These are phyloP conservation scores for Prunus davidiana DNA, from an alignment of 306 rosid species.

Conservation along the genomic window DNA sequence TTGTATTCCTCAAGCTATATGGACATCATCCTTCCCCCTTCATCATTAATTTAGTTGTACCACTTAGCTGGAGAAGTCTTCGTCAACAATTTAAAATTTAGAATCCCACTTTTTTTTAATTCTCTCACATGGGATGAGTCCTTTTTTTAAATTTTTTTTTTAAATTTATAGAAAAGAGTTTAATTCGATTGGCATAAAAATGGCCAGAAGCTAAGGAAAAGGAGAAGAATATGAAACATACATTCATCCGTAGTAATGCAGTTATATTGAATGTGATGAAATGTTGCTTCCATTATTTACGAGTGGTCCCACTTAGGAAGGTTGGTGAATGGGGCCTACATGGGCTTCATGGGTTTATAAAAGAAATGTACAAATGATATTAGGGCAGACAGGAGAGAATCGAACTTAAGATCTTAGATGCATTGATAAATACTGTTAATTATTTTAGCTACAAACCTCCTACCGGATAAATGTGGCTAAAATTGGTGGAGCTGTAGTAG, in stretches of 20 bases:
- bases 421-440: no score
- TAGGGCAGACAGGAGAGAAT: no score
- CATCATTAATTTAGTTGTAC: not conserved
- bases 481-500: not conserved
- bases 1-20: no score
- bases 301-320: not conserved
- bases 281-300: not conserved
- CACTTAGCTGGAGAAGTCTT: not conserved
- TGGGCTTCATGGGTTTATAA: not conserved
- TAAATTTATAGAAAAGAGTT: not conserved
- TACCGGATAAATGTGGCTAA: no score
- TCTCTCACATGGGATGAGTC: not conserved
- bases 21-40: not conserved
- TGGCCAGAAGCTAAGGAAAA: not conserved
- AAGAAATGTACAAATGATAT: not conserved
- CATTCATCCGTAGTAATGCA: not conserved
- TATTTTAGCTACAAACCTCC: rapidly evolving
- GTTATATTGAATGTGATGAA: not conserved
- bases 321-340: not conserved
- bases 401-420: no score
- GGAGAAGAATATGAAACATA: not conserved
- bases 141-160: no score
- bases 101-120: not conserved
- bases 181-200: not conserved
- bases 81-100: not conserved